Base-by-base conservation (phyloP, 1,284 basidiomycete species). In the Fomes fomentarius region DNA sequence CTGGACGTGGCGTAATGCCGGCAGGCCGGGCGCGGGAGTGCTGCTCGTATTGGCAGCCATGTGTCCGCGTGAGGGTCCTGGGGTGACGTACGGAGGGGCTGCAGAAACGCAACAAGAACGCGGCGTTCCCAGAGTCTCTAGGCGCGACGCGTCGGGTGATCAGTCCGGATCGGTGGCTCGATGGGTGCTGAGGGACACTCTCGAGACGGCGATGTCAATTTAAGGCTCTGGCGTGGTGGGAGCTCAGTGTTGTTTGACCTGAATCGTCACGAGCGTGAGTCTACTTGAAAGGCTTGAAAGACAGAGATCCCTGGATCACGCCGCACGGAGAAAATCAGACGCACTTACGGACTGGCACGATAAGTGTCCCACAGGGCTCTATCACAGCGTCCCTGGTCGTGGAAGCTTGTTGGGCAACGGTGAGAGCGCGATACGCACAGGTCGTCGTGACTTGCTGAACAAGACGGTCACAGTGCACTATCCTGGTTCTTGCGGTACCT, bases 1-100 rank as follows among this genome's bases (percentile, higher is more conserved):
- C 8, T 71, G 28, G 25, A 87, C 71, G 55, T 76, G 67, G 47
- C 81, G 76, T 35, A 85, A 73, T 25, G 68, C 63, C 21, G 65
- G 69, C 33, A 78, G 55, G n/a, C 47, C 43, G 45, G 60, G 28
- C 11, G 38, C n/a, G 19, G 38, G 21, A 40, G 38, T 25, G 21
- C 38, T 22, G 22, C 38, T 24, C 10, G 26, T 17, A n/a, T 14
- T 43, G n/a, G 41, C 26, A 12, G 26, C 26, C 41, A 31, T 43
- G 15, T 15, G 25, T n/a, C 15, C 30, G 25, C 25, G 6, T 30
- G 28, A 43, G 8, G 26, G 14, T 14, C 26, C 12, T 11, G 15
- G 10, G 14, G 37, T 40, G 39, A 40, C 39, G 39, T 40, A 26
- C 39, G 15, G 39, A 25, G 7, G 22, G n/a, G n/a, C n/a, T n/a